Evolutionary conservation across 768 basidiomycete genomes (phyloP).

Genomic region (Crassisporium funariophilum): DNA sequence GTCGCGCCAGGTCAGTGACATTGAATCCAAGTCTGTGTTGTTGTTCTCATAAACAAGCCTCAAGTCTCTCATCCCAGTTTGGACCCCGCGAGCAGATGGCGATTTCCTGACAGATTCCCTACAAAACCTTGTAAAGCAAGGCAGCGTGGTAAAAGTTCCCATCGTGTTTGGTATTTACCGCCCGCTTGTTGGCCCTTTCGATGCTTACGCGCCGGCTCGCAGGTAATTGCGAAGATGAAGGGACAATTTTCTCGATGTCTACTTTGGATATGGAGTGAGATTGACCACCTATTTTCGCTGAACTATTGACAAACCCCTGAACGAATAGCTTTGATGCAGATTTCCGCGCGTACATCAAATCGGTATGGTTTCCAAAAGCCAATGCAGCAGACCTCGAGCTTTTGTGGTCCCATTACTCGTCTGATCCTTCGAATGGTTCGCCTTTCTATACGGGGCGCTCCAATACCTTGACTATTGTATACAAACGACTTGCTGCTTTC

Average conservation of each 20-base stretch:
- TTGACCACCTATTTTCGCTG: too few relatives aligned
- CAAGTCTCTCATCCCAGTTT: constrained; percentile 46
- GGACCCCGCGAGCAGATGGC: constrained; percentile 53
- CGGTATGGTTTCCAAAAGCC: constrained; percentile 19
- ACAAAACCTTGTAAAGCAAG: constrained; percentile 41
- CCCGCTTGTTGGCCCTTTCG: not conserved
- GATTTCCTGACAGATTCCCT: constrained; percentile 47
- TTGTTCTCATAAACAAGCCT: too few relatives aligned
- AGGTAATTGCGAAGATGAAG: constrained; percentile 61
- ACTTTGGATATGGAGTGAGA: too few relatives aligned
- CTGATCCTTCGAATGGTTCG: constrained; percentile 9
- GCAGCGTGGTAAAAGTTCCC: constrained; percentile 49
- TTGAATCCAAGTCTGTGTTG: not conserved
- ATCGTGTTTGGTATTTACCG: constrained; percentile 37
- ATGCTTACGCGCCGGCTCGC: not conserved
- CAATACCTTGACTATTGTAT: constrained; percentile 31
- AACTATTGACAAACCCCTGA: too few relatives aligned
- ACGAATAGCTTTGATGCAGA: constrained; percentile 23
- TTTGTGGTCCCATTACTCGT: constrained; percentile 12
- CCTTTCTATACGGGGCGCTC: constrained; percentile 8
- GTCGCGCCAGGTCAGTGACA: constrained; percentile 23
- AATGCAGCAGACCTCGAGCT: constrained; percentile 9
- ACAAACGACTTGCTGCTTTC: constrained; percentile 51
- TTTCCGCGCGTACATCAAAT: constrained; percentile 18
- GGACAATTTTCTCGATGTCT: constrained; percentile 49